phyloP scores from a whole-genome alignment of 75 land plant genomes.

The Picea glauca region DNA sequence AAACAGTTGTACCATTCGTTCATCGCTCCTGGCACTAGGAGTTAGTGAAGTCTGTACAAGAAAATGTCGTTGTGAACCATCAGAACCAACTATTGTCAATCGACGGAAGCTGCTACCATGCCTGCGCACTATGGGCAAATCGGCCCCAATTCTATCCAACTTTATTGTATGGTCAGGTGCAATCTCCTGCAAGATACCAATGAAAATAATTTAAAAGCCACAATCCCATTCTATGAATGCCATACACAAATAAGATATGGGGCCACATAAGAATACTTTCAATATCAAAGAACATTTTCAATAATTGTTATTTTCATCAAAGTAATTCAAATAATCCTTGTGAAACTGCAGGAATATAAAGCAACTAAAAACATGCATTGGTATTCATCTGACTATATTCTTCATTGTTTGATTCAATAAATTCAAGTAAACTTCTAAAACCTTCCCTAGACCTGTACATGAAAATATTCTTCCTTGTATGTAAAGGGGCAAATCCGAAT shows the following conservation, averaged over 20 bases:
- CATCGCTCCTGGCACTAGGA: slow-evolving; percentile 99
- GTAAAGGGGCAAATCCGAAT: not conserved
- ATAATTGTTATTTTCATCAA: not conserved
- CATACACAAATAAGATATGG: not conserved
- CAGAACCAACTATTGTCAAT: slow-evolving; percentile 90
- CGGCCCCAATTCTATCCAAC: slow-evolving; percentile 94
- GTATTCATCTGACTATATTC: not conserved
- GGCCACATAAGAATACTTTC: not conserved
- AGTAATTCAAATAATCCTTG: too few relatives aligned
- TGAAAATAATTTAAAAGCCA: too few relatives aligned
- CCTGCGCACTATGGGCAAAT: slow-evolving; percentile 96
- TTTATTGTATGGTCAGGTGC: slow-evolving; percentile 99
- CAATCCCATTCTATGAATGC: not conserved
- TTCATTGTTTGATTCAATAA: not conserved
- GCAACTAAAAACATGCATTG: too few relatives aligned
- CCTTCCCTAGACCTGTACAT: not conserved
- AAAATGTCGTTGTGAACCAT: slow-evolving; percentile 97
- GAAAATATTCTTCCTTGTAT: not conserved
- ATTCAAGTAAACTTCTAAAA: not conserved
- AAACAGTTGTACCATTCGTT: slow-evolving; percentile 95
- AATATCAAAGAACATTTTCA: not conserved
- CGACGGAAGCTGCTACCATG: slow-evolving; percentile 99
- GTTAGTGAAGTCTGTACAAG: slow-evolving; percentile 97
- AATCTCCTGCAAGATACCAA: slow-evolving; percentile 64
- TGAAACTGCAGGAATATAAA: too few relatives aligned